Evolutionary conservation across 331 rosid genomes (phyloP), one percentile per base, ranked within the genome.

Genomic region (Rosa hybrid): DNA sequence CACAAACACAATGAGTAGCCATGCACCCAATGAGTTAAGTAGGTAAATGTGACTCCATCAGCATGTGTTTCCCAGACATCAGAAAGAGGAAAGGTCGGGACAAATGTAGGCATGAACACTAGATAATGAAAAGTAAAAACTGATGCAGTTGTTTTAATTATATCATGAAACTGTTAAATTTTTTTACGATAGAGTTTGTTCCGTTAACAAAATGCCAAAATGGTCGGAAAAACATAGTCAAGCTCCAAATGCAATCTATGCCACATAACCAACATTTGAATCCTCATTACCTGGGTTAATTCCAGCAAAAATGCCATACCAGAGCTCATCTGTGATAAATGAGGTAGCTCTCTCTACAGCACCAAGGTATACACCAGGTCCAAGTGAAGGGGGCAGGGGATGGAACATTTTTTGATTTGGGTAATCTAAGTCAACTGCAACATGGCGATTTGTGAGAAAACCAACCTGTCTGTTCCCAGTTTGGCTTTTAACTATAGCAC

Each of bases 331-430:
- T 1, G 94, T 93, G 87, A 96, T 96, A 76, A 96, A 93, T 50
- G 99, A 96, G 71, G 99, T 96, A 45, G 99, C 99, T 86, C 98
- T 88, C 90, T 96, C 99, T 42, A 96, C 99, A 2, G 99, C 99
- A 39, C 99, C 99, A 18, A 96, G 98, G 87, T 96, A 96, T 53
- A 93, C 98, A 81, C 99, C 99, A 2, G 98, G 99, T 25, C 99
- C 99, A 81, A 96, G 88, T 14, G 98, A 91, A 23, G 98, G 99
- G 56, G 99, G 98, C 67, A 96, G 92, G 56, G 99, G 99, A 81
- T 96, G 99, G 83, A 96, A 96, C 99, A 96, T 96, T 87, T 96
- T 96, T 87, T 96, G 99, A 81, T 96, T 96, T 6, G 99, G 99
- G 86, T 96, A 96, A 83, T 96, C 98, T 59, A 96, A 90, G 81